Base-by-base conservation (phyloP, 164 flowering plant genomes). In the Kalanchoe fedtschenkoi region DNA sequence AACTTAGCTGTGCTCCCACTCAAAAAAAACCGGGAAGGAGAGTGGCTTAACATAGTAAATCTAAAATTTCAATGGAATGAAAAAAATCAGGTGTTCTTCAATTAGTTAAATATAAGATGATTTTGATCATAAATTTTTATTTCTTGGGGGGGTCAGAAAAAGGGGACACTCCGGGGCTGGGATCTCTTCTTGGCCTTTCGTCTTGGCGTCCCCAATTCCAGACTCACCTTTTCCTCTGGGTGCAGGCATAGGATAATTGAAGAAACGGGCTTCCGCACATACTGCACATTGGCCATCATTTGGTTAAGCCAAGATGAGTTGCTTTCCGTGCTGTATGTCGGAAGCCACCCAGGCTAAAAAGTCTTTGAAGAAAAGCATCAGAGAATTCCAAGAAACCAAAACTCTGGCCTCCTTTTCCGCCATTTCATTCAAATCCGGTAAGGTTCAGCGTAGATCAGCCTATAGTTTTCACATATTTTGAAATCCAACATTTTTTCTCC, bases 291-390 rank as follows among this genome's bases (percentile, higher is more conserved):
- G 56, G 30, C 33, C 4, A 21, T 8, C 14, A 22, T 47, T 47
- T 47, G 13, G 28, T 47, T 26, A 13, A 26, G 32, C 4, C 24
- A 51, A 51, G 13, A 51, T 51, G 56, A 51, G 56, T 51, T 51
- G 56, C 30, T 51, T 51, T 26, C 56, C 56, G 16, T 51, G 56
- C 26, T 51, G 56, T 29, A 51, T 51, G 32, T 51, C 56, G 17
- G 56, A 51, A 26, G 56, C 56, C 56, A 51, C 17, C 56, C 56
- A 51, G 56, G 56, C 56, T 26, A 51, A 15, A 28, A 51, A 26
- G 33, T 51, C 56, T 26, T 24, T 51, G 56, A 51, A 51, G 32
- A 51, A 51, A 51, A 51, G 56, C 14, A 51, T 51, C 56, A 51
- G 26, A 51, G 56, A 51, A 19, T 44, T 44, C 51, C 51, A 44